Conservation (phyloP, 257 asterid genomes). For the Penstemon barbatus region DNA sequence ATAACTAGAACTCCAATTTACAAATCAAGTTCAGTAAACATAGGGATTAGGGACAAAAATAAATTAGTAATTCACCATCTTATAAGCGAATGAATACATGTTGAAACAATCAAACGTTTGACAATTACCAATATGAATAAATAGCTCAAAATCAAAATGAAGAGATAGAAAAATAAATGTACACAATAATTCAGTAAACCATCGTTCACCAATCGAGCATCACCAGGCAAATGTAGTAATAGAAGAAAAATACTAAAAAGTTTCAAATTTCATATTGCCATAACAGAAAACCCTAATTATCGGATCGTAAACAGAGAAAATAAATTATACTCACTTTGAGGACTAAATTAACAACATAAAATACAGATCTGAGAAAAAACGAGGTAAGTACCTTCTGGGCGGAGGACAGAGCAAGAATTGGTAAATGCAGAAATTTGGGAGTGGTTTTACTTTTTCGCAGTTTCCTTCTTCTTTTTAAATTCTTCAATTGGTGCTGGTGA, state of each 20-base stretch:
- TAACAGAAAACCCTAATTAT: slow-evolving; percentile 35
- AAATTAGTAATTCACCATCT: background rate
- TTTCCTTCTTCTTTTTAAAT: too few relatives aligned
- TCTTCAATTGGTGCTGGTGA: too few relatives aligned
- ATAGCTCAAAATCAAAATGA: background rate
- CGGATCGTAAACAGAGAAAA: slow-evolving; percentile 18
- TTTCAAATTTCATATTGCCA: background rate
- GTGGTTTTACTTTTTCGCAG: too few relatives aligned
- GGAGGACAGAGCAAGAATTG: too few relatives aligned
- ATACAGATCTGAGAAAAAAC: slow-evolving; percentile 7
- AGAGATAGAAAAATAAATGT: background rate
- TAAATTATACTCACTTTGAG: background rate
- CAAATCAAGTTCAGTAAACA: background rate
- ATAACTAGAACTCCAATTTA: too few relatives aligned
- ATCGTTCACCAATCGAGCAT: background rate
- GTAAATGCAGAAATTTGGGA: too few relatives aligned
- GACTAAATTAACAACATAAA: background rate
- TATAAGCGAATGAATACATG: background rate
- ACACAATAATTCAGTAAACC: background rate
- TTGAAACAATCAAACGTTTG: background rate
- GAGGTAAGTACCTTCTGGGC: slow-evolving; percentile 29
- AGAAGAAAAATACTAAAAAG: background rate
- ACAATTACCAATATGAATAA: background rate
- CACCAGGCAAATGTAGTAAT: background rate
- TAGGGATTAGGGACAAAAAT: background rate